Conservation (phyloP, 768 basidiomycete species). For the Crepidotus variabilis region DNA sequence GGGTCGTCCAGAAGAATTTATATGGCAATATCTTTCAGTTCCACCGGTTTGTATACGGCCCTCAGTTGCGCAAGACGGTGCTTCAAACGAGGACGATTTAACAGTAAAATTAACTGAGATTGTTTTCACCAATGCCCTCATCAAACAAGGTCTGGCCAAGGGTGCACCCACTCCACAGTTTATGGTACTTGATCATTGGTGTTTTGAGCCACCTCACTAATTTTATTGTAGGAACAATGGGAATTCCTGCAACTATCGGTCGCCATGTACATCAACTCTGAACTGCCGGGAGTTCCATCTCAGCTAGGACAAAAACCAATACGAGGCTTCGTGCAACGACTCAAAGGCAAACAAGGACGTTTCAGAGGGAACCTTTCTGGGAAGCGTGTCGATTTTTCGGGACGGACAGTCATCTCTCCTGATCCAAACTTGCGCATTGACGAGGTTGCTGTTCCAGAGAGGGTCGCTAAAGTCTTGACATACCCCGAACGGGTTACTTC, state of each 20-base stretch:
- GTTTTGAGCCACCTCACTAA: neutral
- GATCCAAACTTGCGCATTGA: slow-evolving; percentile 99
- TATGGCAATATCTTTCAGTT: slow-evolving; percentile 99
- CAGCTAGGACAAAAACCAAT: slow-evolving; percentile 91
- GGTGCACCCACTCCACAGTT: slow-evolving; percentile 86
- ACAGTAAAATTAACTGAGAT: slow-evolving; percentile 98
- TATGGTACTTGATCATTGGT: slow-evolving; percentile 53
- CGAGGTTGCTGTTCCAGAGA: slow-evolving; percentile 95
- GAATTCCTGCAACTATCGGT: slow-evolving; percentile 93
- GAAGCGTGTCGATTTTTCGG: slow-evolving; percentile 98
- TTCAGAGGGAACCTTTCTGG: slow-evolving; percentile 98
- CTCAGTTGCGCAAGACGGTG: slow-evolving; percentile 95
- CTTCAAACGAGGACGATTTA: slow-evolving; percentile 97
- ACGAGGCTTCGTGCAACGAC: slow-evolving; percentile 93
- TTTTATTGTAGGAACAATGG: slow-evolving; percentile 81
- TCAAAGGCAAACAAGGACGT: slow-evolving; percentile 98
- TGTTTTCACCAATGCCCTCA: slow-evolving; percentile 88
- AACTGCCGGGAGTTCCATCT: slow-evolving; percentile 88
- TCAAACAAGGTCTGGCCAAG: slow-evolving; percentile 85
- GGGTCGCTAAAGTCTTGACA: slow-evolving; percentile 91
- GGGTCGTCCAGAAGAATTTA: slow-evolving; percentile 93
- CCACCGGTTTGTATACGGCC: slow-evolving; percentile 97
- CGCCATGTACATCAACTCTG: slow-evolving; percentile 98
- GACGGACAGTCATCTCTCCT: slow-evolving; percentile 96
- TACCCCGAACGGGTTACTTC: slow-evolving; percentile 94